phyloP scores from a whole-genome alignment of 768 basidiomycete genomes.

The Paxillus involutus region DNA sequence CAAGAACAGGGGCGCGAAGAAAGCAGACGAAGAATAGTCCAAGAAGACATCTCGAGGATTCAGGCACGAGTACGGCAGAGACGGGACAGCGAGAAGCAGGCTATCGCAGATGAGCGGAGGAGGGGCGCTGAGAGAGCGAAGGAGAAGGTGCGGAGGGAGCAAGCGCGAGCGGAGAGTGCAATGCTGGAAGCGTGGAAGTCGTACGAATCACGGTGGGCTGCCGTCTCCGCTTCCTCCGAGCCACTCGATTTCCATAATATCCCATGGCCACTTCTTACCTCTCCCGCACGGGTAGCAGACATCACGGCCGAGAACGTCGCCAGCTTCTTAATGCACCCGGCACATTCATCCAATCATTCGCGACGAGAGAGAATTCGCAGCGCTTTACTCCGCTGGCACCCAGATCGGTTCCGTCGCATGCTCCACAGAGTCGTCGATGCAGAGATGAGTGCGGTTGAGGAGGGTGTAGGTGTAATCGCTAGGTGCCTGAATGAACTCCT shows the following conservation, averaged over 20 bases:
- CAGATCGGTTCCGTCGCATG: conserved; percentile 68
- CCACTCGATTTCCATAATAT: conserved; percentile 57
- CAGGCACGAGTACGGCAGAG: conserved; percentile 52
- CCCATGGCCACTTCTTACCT: conserved; percentile 65
- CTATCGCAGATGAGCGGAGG: conserved; percentile 48
- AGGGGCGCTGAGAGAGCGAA: conserved; percentile 30
- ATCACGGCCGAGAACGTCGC: conserved; percentile 55
- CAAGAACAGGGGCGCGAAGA: conserved; percentile 44
- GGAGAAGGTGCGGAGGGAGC: conserved; percentile 47
- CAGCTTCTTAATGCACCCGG: conserved; percentile 61
- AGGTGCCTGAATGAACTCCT: conserved; percentile 68
- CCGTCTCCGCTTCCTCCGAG: conserved; percentile 44
- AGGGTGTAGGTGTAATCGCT: conserved; percentile 64
- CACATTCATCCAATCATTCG: conserved; percentile 57
- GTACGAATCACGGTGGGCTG: conserved; percentile 70
- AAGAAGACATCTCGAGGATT: conserved; percentile 55
- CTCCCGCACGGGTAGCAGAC: conserved; percentile 45
- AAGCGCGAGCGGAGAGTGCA: conserved; percentile 41
- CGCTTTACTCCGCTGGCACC: conserved; percentile 79
- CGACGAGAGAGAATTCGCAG: conserved; percentile 65
- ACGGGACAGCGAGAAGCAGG: conserved; percentile 48
- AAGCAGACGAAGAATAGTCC: conserved; percentile 44
- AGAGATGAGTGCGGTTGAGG: conserved; percentile 56
- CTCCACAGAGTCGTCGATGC: conserved; percentile 49
- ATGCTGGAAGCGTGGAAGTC: conserved; percentile 55